phyloP scores from a whole-genome alignment of 176 grass and related monocot species.

The Oropetium thomaeum region DNA sequence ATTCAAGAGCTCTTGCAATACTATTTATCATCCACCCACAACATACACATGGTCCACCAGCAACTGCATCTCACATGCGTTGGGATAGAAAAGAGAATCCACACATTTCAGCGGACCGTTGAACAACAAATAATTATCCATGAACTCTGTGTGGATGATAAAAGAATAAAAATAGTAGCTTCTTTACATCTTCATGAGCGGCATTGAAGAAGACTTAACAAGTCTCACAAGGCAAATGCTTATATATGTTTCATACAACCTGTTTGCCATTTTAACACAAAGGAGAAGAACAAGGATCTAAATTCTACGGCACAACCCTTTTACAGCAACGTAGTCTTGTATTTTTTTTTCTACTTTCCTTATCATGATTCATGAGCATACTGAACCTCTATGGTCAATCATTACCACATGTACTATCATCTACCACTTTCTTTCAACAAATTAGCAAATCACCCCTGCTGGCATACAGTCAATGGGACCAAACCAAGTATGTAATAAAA shows the following conservation, averaged over 20 bases:
- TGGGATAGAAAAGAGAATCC: background rate
- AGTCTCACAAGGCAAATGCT: background rate
- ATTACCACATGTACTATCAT: conserved; percentile 8
- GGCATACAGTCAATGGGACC: background rate
- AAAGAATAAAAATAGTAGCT: background rate
- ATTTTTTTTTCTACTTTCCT: background rate
- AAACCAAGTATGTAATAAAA: background rate
- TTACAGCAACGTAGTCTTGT: background rate
- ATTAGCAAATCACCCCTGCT: background rate
- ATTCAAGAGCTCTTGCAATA: conserved; percentile 26
- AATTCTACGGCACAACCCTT: background rate
- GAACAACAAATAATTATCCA: background rate
- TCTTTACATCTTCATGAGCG: background rate
- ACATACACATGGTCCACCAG: conserved; percentile 17
- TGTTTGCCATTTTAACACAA: background rate
- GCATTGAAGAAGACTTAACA: background rate
- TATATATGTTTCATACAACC: background rate
- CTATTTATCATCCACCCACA: background rate
- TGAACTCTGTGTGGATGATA: background rate
- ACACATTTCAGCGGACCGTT: conserved; percentile 1
- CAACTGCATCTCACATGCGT: conserved; percentile 19
- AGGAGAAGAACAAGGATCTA: background rate
- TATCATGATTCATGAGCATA: background rate
- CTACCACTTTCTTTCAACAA: background rate
- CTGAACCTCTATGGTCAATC: background rate